A percentile compares a stretch with the other conserved stretches of the same genome.
Evolutionary conservation across 2,329 filamentous ascomycete species (phyloP).

Genomic region (Taxawa tesnikishii): DNA sequence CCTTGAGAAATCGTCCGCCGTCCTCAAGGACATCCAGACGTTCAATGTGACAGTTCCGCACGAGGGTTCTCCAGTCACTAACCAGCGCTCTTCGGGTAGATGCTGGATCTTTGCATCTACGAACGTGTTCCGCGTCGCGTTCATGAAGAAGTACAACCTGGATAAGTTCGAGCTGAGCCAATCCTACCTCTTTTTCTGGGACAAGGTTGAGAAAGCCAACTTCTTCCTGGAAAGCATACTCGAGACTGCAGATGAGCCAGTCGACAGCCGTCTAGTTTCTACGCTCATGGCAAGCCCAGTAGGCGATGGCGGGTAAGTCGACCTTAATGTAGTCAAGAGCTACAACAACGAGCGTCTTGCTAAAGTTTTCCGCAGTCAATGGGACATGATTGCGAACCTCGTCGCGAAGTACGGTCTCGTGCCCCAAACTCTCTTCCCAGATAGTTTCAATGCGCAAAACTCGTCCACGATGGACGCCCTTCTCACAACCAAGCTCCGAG

Average conservation of each 20-base stretch:
- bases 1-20: slow-evolving; percentile 50
- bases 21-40: slow-evolving; percentile 60
- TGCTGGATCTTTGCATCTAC: slow-evolving; percentile 90
- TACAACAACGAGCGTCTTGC: too few species aligned
- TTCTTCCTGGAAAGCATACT: slow-evolving; percentile 80
- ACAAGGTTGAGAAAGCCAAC: slow-evolving; percentile 86
- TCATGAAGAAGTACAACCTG: slow-evolving; percentile 74
- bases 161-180: slow-evolving; percentile 77
- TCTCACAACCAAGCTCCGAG: slow-evolving; percentile 75
- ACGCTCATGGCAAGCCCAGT: slow-evolving; percentile 56
- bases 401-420: slow-evolving; percentile 77
- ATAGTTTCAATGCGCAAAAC: slow-evolving; percentile 65
- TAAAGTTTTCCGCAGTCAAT: too few species aligned
- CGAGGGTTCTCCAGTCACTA: slow-evolving; percentile 73
- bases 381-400: slow-evolving; percentile 84
- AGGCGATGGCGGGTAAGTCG: slow-evolving; percentile 67
- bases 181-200: slow-evolving; percentile 82
- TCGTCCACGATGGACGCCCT: slow-evolving; percentile 59
- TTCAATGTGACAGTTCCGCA: slow-evolving; percentile 76
- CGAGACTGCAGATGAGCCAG: slow-evolving; percentile 55
- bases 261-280: slow-evolving; percentile 64
- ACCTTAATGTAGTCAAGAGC: too few species aligned
- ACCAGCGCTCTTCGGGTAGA: slow-evolving; percentile 67
- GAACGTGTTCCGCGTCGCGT: slow-evolving; percentile 80
- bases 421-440: slow-evolving; percentile 69